Percentiles rank a stretch among this genome's conserved stretches.
Evolutionary conservation across 2,329 filamentous ascomycete species (phyloP).

Genomic region (Aspergillus ochraceoroseus): DNA sequence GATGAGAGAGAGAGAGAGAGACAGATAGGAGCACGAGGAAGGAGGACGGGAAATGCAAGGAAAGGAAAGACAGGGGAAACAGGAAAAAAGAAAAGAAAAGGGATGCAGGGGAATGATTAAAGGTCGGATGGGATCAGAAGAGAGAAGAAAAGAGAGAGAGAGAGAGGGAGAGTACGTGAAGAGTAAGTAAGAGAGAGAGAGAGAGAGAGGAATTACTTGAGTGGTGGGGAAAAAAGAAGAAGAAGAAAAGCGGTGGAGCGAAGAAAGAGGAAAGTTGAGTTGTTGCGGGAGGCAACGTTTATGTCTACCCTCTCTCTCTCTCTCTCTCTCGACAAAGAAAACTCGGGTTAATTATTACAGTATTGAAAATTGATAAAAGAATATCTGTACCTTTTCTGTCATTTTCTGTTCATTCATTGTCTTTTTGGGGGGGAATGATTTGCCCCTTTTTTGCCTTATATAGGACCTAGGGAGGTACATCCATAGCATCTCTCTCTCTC

Average conservation of each 20-base stretch:
- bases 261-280: conserved; percentile 4
- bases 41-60: conserved; percentile 9
- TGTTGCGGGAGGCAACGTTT: conserved; percentile 40
- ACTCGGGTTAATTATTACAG: too few relatives aligned
- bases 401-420: too few relatives aligned
- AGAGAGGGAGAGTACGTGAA: conserved; percentile 3
- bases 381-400: too few relatives aligned
- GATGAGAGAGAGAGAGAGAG: too few relatives aligned
- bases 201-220: conserved; percentile 13
- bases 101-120: conserved; percentile 11
- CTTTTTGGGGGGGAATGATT: too few relatives aligned
- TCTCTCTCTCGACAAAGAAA: too few relatives aligned
- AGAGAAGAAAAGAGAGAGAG: conserved; percentile 7
- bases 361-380: too few relatives aligned
- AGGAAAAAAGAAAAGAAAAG: conserved; percentile 14
- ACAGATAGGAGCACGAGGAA: conserved; percentile 16
- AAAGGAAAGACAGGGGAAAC: conserved; percentile 9
- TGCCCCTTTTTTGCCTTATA: too few relatives aligned
- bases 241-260: conserved; percentile 35
- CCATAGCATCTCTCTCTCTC: conserved; percentile 6
- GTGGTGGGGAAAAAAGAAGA: conserved; percentile 20
- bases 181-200: conserved; percentile 11
- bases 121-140: too few relatives aligned
- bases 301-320: too few relatives aligned
- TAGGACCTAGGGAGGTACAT: too few relatives aligned